Conservation (phyloP, 2,329 filamentous ascomycete genomes). For the Exophiala xenobiotica region DNA sequence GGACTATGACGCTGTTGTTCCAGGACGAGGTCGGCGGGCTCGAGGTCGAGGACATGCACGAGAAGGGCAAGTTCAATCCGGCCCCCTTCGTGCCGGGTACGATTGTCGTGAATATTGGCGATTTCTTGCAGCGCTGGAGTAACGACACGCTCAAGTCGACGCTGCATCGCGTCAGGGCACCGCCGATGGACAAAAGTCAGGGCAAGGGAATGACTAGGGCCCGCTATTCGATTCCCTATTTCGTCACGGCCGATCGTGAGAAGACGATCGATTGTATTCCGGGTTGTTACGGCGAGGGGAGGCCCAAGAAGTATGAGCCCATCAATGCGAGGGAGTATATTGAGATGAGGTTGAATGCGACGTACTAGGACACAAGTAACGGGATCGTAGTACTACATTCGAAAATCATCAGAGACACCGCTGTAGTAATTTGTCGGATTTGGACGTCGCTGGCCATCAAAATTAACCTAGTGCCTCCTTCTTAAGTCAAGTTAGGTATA, state of each 20-base stretch:
- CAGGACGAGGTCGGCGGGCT: slow-evolving; percentile 50
- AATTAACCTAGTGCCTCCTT: too few species aligned
- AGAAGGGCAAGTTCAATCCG: slow-evolving; percentile 74
- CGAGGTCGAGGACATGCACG: slow-evolving; percentile 61
- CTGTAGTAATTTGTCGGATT: too few species aligned
- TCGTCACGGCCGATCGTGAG: slow-evolving; percentile 33
- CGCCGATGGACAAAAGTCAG: slow-evolving; percentile 24
- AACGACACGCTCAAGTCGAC: slow-evolving; percentile 54
- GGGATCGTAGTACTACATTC: not conserved
- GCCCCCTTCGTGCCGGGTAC: slow-evolving; percentile 72
- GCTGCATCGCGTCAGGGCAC: slow-evolving; percentile 48
- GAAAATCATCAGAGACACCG: too few species aligned
- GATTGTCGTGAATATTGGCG: slow-evolving; percentile 54
- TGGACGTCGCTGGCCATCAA: too few species aligned
- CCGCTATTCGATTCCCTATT: slow-evolving; percentile 37
- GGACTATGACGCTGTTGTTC: slow-evolving; percentile 50
- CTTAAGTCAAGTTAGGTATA: too few species aligned
- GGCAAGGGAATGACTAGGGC: slow-evolving; percentile 32
- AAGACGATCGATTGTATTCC: slow-evolving; percentile 47
- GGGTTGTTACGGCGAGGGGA: slow-evolving; percentile 43
- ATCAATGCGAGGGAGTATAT: slow-evolving; percentile 43
- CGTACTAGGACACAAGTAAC: slow-evolving; percentile 12
- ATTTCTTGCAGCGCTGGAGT: slow-evolving; percentile 53
- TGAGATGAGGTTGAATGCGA: slow-evolving; percentile 33
- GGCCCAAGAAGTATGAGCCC: slow-evolving; percentile 53